Evolutionary conservation across 176 grass and related monocot genomes (phyloP).

Genomic region (Paspalum notatum): DNA sequence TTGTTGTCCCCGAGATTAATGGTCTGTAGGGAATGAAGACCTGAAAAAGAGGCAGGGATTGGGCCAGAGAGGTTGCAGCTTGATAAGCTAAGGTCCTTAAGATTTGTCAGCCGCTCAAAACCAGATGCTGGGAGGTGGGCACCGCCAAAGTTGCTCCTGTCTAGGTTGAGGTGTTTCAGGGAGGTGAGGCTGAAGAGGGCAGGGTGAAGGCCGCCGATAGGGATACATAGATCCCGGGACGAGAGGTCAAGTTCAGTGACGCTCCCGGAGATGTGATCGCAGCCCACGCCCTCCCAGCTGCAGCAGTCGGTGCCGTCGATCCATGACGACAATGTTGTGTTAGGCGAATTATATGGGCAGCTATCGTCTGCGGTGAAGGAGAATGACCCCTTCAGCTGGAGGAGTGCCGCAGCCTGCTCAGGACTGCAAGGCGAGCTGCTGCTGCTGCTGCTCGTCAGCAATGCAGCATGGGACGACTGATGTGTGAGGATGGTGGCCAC

Average conservation of each 20-base stretch:
- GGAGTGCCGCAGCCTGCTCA: not conserved
- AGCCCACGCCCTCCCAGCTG: not conserved
- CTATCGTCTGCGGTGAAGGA: not conserved
- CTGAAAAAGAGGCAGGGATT: not conserved
- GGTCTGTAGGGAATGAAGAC: not conserved
- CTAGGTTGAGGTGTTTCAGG: not conserved
- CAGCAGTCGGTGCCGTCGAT: not conserved
- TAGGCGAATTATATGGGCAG: not conserved
- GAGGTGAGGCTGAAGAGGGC: slow-evolving; percentile 2
- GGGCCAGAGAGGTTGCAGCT: not conserved
- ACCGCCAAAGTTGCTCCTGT: not conserved
- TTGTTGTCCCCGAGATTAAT: not conserved
- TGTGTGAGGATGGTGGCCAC: not conserved
- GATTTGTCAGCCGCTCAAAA: not conserved
- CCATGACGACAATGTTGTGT: not conserved
- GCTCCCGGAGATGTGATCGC: not conserved
- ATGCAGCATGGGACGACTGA: not conserved
- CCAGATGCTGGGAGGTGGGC: not conserved
- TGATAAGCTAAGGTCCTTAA: not conserved
- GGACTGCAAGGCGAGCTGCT: not conserved
- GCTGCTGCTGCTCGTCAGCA: not conserved
- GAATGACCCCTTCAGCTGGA: not conserved
- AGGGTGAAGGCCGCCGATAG: not conserved
- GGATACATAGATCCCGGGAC: not conserved
- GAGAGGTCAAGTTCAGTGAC: not conserved